Evolutionary conservation across 2,329 filamentous ascomycete genomes (phyloP), one percentile per base, ranked within the genome.

Genomic region (Calonectria pteridis): DNA sequence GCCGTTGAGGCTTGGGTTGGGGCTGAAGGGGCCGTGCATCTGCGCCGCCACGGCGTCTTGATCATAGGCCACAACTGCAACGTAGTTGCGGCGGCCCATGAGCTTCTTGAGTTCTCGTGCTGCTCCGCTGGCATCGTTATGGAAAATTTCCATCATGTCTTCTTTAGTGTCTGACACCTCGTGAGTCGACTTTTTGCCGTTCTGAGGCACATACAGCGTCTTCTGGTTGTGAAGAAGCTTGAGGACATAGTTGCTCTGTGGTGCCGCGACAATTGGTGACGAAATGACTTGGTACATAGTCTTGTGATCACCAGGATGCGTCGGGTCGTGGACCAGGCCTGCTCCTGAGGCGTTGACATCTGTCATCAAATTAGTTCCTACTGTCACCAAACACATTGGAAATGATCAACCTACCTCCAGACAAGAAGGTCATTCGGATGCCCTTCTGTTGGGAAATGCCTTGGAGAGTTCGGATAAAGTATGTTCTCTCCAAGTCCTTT

Each of bases 111-210:
- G 89, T 84, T 98, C 96, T 59, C 96, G 90, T 0, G 92, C 88
- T 43, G 91, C 88, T n/a, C 97, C 96, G 68, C 93, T 95, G 20
- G 97, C 95, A 80, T 99, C 97, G 10, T 93, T 94, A 81, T 97
- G 95, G 90, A 99, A 99, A 78, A 99, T 97, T 87, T 99, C 97
- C 94, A 99, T 98, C 97, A 99, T 99, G 85, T 99, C 97, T 84
- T 99, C 97, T 85, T 99, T 98, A 59, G 97, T 99, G 83, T 99
- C 97, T 2, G 93, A 94, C 1, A 94, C 90, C 76, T 93, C 90
- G 74, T 95, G 91, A 2, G 89, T 93, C 1, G 94, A 93, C 77
- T 91, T 91, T 71, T 95, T 92, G 1, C 96, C 96, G 84, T 99
- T 99, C 69, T 91, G 89, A 0, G 97, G 97, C 69, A 99, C 90